These are phyloP conservation scores for Pichia phayaonensis DNA, from an alignment of 805 yeast genomes.

Conservation along the genomic window DNA sequence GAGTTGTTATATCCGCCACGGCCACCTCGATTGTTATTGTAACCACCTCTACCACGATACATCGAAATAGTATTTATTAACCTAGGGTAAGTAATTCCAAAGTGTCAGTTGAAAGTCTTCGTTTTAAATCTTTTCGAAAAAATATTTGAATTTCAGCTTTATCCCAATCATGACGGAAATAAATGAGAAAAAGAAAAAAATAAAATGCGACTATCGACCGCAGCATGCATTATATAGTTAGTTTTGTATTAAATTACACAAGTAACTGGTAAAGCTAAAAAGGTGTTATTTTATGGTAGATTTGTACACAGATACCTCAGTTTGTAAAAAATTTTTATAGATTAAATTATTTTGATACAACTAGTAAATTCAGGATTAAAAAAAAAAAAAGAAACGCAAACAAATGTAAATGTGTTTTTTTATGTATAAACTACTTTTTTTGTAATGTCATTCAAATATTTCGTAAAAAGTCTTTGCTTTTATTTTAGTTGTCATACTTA, in stretches of 20 bases:
- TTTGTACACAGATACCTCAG: too few species aligned
- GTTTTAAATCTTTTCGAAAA: not conserved
- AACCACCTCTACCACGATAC: slow-evolving; percentile 29
- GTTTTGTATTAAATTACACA: not conserved
- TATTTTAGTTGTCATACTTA: not conserved
- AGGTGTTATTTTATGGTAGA: too few species aligned
- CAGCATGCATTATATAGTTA: not conserved
- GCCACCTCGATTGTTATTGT: slow-evolving; percentile 15
- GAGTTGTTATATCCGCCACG: slow-evolving; percentile 13
- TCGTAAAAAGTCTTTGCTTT: not conserved
- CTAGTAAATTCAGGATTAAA: not conserved
- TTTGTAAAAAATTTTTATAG: too few species aligned
- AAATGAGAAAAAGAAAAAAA: too few species aligned
- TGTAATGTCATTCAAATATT: not conserved
- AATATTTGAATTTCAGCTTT: not conserved
- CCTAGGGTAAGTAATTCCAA: not conserved
- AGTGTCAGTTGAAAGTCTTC: not conserved
- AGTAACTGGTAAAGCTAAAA: not conserved
- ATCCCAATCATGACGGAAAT: not conserved
- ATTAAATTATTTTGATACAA: too few species aligned
- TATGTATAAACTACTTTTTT: too few species aligned
- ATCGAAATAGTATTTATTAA: slow-evolving; percentile 5
- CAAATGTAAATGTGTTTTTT: too few species aligned
- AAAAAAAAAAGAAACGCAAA: not conserved
- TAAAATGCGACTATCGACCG: not conserved